phyloP scores from a whole-genome alignment of 345 rosid species.

The Camelina hispida region DNA sequence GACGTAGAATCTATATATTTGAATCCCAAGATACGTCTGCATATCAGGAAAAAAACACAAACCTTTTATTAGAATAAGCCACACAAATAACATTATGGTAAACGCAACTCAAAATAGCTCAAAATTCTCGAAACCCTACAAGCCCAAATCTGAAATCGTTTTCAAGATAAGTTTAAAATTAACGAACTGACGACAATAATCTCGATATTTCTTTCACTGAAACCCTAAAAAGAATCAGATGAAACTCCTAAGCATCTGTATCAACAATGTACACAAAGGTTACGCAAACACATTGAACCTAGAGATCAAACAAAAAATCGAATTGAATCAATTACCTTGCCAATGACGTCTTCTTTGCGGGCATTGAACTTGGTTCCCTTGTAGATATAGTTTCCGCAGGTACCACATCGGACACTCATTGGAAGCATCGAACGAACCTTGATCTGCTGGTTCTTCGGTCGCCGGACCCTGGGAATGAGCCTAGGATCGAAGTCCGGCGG shows the following conservation, averaged over 20 bases:
- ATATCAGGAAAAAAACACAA: conserved; percentile 14
- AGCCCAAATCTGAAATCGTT: conserved; percentile 31
- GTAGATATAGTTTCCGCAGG: conserved; percentile 90
- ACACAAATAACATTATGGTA: conserved; percentile 6
- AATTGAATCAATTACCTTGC: conserved; percentile 59
- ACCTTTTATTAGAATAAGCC: background rate
- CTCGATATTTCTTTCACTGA: background rate
- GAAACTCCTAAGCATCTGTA: background rate
- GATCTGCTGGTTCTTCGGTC: conserved; percentile 89
- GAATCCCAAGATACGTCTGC: conserved; percentile 93
- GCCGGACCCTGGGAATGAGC: conserved; percentile 70
- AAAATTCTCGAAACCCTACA: conserved; percentile 38
- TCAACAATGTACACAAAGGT: too few species aligned
- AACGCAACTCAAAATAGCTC: background rate
- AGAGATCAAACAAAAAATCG: background rate
- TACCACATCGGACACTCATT: conserved; percentile 92
- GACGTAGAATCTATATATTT: conserved; percentile 86
- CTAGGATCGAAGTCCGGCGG: conserved; percentile 96
- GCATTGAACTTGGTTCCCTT: conserved; percentile 95
- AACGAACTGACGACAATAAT: background rate
- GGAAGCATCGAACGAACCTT: conserved; percentile 98
- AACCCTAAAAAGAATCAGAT: background rate
- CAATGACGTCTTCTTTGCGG: conserved; percentile 87
- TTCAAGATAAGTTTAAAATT: background rate
- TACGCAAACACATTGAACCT: background rate